Conservation (phyloP, 2,329 filamentous ascomycete genomes). For the Epichloe typhina region DNA sequence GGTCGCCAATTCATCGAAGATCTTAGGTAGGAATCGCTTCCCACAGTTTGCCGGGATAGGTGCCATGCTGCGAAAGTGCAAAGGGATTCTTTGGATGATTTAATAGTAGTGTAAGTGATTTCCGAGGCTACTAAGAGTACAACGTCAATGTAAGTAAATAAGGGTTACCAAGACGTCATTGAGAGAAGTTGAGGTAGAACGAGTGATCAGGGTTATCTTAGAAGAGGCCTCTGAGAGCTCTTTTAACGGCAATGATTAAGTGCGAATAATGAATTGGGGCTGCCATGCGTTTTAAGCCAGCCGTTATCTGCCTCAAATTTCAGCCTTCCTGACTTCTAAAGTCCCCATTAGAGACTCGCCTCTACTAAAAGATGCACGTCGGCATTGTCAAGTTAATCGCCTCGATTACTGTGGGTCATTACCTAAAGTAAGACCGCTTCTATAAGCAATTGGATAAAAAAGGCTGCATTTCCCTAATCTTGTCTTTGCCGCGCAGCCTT, state of each 20-base stretch:
- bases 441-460: neutral
- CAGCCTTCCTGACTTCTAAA: too few species aligned
- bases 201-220: too few species aligned
- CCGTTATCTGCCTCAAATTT: neutral
- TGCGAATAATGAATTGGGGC: neutral
- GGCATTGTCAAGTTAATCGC: too few species aligned
- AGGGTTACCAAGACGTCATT: neutral
- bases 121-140: neutral
- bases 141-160: neutral
- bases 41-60: conserved; percentile 6
- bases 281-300: neutral
- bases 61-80: neutral
- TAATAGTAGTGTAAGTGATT: accelerated
- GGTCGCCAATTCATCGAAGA: conserved; percentile 15
- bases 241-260: neutral
- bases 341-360: too few species aligned
- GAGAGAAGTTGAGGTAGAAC: neutral
- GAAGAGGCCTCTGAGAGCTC: neutral
- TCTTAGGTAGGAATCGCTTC: conserved; percentile 15
- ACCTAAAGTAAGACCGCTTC: too few species aligned
- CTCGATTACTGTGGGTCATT: too few species aligned
- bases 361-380: too few species aligned
- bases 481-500: too few species aligned
- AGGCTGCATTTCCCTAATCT: neutral
- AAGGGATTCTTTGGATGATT: neutral